Percentiles rank a stretch among this genome's conserved stretches.
These are phyloP conservation scores for Neonectria punicea DNA, from an alignment of 2,329 filamentous ascomycete genomes.

Conservation along the genomic window DNA sequence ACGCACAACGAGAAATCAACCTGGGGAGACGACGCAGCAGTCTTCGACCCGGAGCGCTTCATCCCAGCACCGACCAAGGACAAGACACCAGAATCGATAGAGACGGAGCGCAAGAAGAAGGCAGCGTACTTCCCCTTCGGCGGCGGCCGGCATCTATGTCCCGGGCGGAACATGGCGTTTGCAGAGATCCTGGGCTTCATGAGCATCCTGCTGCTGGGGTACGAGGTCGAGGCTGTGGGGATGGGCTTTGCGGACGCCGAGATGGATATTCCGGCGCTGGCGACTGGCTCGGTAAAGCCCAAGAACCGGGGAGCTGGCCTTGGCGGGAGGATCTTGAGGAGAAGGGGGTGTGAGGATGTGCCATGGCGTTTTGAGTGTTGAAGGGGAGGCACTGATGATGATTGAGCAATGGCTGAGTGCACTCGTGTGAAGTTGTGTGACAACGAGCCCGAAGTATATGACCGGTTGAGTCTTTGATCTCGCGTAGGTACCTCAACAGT, in stretches of 20 bases:
- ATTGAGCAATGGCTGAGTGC: too few relatives aligned
- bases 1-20: constrained; percentile 34
- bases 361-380: constrained; percentile 37
- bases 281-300: constrained; percentile 32
- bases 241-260: constrained; percentile 33
- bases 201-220: constrained; percentile 44
- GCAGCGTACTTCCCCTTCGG: constrained; percentile 47
- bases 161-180: constrained; percentile 48
- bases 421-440: not conserved
- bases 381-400: too few relatives aligned
- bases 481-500: too few relatives aligned
- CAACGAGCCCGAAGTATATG: not conserved
- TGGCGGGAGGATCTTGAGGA: constrained; percentile 26
- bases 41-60: constrained; percentile 43
- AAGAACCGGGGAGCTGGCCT: constrained; percentile 32
- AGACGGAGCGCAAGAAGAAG: constrained; percentile 30
- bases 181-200: constrained; percentile 48
- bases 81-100: constrained; percentile 1
- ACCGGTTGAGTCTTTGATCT: too few relatives aligned
- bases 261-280: constrained; percentile 28
- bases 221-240: constrained; percentile 40
- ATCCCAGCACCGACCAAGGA: constrained; percentile 7
- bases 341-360: constrained; percentile 30
- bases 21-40: constrained; percentile 38
- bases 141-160: constrained; percentile 48